Conservation (phyloP, 176 grass and related monocot species). For the Aegilops bicornis region DNA sequence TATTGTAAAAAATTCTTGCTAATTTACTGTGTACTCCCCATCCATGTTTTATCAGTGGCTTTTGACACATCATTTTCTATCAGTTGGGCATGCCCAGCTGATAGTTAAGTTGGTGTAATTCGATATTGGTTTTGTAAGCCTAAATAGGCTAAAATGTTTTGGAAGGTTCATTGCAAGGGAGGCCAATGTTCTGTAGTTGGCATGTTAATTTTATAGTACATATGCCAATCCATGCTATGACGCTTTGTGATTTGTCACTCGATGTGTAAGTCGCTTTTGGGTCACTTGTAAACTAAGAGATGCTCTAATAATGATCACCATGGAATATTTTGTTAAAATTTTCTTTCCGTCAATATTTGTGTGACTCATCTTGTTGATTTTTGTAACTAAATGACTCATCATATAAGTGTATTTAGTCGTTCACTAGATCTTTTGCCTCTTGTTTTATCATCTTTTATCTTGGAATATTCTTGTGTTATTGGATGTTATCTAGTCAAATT, state of each 20-base stretch:
- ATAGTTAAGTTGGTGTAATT: background rate
- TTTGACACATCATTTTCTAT: background rate
- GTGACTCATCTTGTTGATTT: background rate
- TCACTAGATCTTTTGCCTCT: background rate
- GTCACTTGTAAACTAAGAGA: background rate
- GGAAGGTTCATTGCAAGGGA: constrained; percentile 2
- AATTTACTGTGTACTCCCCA: background rate
- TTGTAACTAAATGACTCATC: background rate
- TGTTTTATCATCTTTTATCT: background rate
- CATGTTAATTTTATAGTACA: background rate
- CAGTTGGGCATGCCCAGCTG: background rate
- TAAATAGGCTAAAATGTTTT: background rate
- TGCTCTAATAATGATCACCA: background rate
- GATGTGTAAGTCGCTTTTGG: background rate
- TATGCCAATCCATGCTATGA: background rate
- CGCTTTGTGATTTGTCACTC: background rate
- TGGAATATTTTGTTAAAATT: background rate
- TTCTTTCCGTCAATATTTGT: background rate
- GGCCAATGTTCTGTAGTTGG: background rate
- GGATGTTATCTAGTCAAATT: background rate
- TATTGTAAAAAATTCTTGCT: background rate
- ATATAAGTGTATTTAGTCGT: background rate
- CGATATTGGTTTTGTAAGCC: background rate
- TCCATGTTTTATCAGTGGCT: background rate
- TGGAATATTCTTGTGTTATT: background rate